Evolutionary conservation across 805 yeast genomes (phyloP).

Genomic region (Danielozyma ontarioensis): DNA sequence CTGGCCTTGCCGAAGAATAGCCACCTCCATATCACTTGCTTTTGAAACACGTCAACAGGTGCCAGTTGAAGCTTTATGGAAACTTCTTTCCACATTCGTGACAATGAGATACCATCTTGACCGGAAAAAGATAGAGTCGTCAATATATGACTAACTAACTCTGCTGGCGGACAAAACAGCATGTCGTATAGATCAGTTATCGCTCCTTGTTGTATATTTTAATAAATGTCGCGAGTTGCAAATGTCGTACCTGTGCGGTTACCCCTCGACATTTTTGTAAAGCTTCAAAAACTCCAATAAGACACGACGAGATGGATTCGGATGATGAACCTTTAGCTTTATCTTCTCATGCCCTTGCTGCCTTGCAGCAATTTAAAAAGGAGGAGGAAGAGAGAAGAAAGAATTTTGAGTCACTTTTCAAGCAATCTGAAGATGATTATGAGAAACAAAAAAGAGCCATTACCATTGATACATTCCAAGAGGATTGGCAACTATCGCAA

Average conservation of each 20-base stretch:
- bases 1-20: constrained; percentile 18
- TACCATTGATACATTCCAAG: constrained; percentile 72
- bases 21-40: constrained; percentile 37
- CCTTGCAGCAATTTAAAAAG: constrained; percentile 56
- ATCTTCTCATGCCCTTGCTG: constrained; percentile 48
- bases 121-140: constrained; percentile 30
- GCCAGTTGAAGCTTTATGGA: constrained; percentile 12
- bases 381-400: constrained; percentile 58
- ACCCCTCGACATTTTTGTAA: not conserved
- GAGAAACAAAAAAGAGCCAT: constrained; percentile 26
- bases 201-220: not conserved
- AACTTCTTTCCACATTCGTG: constrained; percentile 23
- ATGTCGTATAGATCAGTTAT: too few species aligned
- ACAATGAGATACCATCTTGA: constrained; percentile 20
- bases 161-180: constrained; percentile 15
- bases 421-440: constrained; percentile 53
- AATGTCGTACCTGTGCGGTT: not conserved
- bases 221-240: not conserved
- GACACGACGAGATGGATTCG: constrained; percentile 22
- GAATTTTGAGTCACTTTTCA: constrained; percentile 49
- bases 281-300: too few species aligned
- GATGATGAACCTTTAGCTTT: constrained; percentile 42
- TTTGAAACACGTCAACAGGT: constrained; percentile 29
- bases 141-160: constrained; percentile 18
- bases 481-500: constrained; percentile 93